These are phyloP conservation scores for Euphorbia tirucalli DNA, from an alignment of 345 rosid genomes.

Conservation along the genomic window DNA sequence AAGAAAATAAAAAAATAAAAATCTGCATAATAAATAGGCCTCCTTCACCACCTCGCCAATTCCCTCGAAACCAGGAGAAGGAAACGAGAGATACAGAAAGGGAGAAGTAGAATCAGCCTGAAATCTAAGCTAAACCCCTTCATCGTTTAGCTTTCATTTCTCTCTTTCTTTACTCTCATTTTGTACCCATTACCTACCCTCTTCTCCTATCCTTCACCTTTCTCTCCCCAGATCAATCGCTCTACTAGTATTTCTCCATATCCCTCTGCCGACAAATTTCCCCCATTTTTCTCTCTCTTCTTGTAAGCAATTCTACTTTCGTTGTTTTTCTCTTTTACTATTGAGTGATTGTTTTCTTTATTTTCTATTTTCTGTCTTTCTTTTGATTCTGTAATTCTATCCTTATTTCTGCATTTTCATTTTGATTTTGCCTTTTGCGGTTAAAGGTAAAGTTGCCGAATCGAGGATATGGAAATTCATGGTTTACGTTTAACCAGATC, in stretches of 20 bases:
- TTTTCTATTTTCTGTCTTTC: background rate
- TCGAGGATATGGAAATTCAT: background rate
- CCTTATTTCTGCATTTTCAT: background rate
- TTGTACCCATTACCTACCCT: background rate
- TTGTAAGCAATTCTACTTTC: background rate
- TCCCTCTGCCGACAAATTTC: background rate
- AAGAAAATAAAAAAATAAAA: too few relatives aligned
- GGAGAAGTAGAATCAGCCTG: background rate
- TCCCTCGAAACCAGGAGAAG: constrained; percentile 1
- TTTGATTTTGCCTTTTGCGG: background rate
- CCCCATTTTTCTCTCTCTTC: background rate
- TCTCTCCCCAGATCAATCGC: background rate
- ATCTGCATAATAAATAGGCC: background rate
- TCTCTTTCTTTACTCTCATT: background rate
- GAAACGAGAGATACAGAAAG: background rate
- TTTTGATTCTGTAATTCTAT: background rate
- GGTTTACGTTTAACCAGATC: too few relatives aligned
- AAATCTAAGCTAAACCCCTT: constrained; percentile 9
- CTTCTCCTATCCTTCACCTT: background rate
- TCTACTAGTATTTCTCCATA: too few relatives aligned
- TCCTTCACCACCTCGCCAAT: background rate
- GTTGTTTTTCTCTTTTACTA: too few relatives aligned
- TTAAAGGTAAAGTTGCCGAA: background rate
- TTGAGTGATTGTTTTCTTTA: background rate
- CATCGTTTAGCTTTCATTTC: constrained; percentile 2